phyloP scores from a whole-genome alignment of 2,329 filamentous ascomycete genomes.

The Phaeomoniella chlamydospora region DNA sequence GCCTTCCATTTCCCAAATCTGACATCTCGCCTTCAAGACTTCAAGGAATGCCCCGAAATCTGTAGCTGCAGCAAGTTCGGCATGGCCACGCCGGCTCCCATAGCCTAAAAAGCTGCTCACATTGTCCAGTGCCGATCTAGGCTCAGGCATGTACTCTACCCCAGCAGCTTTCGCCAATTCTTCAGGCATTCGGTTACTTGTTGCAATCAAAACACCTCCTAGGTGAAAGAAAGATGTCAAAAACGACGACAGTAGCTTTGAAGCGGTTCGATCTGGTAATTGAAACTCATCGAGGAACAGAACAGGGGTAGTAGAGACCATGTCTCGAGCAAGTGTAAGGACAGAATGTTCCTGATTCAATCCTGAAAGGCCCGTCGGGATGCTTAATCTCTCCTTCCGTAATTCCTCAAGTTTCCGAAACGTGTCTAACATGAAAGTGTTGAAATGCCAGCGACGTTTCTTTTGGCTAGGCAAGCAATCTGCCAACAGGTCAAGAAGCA shows the following conservation, averaged over 20 bases:
- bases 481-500: slow-evolving; percentile 73
- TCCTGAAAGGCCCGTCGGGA: slow-evolving; percentile 3
- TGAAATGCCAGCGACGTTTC: slow-evolving; percentile 70
- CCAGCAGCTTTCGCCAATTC: slow-evolving; percentile 64
- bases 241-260: slow-evolving; percentile 65
- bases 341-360: slow-evolving; percentile 49
- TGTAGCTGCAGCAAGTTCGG: slow-evolving; percentile 45
- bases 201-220: slow-evolving; percentile 65
- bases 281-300: slow-evolving; percentile 76
- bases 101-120: slow-evolving; percentile 16
- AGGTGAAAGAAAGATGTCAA: slow-evolving; percentile 71
- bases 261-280: slow-evolving; percentile 61
- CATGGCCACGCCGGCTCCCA: slow-evolving; percentile 22
- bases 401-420: slow-evolving; percentile 58
- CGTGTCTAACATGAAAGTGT: slow-evolving; percentile 71
- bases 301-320: slow-evolving; percentile 60
- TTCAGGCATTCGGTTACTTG: slow-evolving; percentile 72
- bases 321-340: slow-evolving; percentile 59
- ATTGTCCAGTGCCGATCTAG: slow-evolving; percentile 31
- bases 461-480: slow-evolving; percentile 59
- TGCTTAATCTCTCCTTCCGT: slow-evolving; percentile 25
- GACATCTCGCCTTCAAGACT: slow-evolving; percentile 61
- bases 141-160: slow-evolving; percentile 46
- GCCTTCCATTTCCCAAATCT: slow-evolving; percentile 74
- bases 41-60: slow-evolving; percentile 67